phyloP scores from a whole-genome alignment of 768 basidiomycete species.

The Hericium erinaceus region DNA sequence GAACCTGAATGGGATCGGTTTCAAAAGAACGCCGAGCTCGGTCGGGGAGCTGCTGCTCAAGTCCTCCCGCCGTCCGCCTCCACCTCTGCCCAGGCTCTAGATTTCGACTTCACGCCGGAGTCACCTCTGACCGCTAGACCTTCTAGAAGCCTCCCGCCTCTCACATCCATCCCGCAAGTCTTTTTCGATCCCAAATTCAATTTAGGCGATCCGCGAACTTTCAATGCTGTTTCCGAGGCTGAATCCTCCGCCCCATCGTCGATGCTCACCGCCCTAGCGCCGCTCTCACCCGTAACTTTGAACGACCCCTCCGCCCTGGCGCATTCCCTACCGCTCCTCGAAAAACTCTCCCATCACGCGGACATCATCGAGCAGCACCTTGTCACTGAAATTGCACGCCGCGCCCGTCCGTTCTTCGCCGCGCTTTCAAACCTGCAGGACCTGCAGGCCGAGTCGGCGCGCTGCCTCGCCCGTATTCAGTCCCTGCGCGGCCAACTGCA shows the following conservation, averaged over 20 bases:
- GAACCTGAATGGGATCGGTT: conserved; percentile 72
- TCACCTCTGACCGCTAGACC: conserved; percentile 22
- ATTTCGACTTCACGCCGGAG: conserved; percentile 5
- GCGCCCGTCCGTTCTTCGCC: conserved; percentile 92
- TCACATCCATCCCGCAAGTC: conserved; percentile 67
- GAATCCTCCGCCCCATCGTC: neutral
- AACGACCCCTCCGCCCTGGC: conserved; percentile 53
- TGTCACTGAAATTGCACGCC: conserved; percentile 81
- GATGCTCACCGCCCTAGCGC: conserved; percentile 6
- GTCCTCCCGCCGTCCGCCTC: conserved; percentile 13
- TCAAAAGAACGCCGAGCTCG: conserved; percentile 32
- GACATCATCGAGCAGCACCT: conserved; percentile 95
- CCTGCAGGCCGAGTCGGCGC: conserved; percentile 80
- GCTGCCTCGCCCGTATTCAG: conserved; percentile 69
- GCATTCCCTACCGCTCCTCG: conserved; percentile 67
- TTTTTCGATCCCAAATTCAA: conserved; percentile 79
- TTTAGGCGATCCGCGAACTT: conserved; percentile 71
- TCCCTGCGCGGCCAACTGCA: conserved; percentile 61
- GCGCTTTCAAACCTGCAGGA: conserved; percentile 92
- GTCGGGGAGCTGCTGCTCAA: conserved; percentile 24
- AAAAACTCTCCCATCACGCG: conserved; percentile 84
- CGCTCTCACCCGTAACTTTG: conserved; percentile 19
- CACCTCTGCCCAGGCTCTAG: neutral
- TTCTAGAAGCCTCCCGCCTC: conserved; percentile 45
- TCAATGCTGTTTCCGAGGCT: conserved; percentile 61